Conservation (phyloP, 441 rosid species). For the Hura crepitans region DNA sequence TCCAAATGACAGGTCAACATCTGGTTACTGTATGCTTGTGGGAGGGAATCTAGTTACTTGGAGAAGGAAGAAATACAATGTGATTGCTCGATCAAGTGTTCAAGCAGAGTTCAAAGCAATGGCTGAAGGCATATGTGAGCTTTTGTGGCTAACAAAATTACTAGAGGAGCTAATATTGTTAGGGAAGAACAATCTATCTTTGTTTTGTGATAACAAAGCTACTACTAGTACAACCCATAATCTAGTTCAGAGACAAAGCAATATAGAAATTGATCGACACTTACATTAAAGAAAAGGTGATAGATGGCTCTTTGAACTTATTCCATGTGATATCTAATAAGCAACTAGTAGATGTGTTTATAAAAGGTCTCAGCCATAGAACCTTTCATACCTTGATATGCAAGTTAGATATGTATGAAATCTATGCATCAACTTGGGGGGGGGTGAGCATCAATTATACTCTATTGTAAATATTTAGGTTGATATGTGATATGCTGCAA, state of each 20-base stretch:
- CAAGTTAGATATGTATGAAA: not conserved
- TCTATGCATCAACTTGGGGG: too few relatives aligned
- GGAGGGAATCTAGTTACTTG: too few relatives aligned
- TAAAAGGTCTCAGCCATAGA: not conserved
- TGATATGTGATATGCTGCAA: too few relatives aligned
- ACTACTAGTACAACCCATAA: not conserved
- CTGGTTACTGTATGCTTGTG: too few relatives aligned
- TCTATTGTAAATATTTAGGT: too few relatives aligned
- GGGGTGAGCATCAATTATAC: too few relatives aligned
- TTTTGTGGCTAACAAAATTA: too few relatives aligned
- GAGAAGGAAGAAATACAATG: too few relatives aligned
- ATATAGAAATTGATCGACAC: not conserved
- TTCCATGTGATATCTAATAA: too few relatives aligned
- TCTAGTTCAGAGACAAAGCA: too few relatives aligned
- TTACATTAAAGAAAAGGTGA: not conserved
- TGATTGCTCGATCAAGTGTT: not conserved
- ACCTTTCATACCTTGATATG: not conserved
- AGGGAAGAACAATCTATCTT: not conserved
- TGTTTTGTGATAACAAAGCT: not conserved
- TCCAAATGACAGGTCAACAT: too few relatives aligned
- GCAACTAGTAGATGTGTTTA: not conserved
- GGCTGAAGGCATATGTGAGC: not conserved
- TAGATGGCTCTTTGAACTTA: not conserved
- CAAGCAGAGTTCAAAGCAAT: not conserved
- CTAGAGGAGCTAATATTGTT: not conserved